Base-by-base conservation (phyloP, 768 basidiomycete genomes). In the Mycena vulgaris region DNA sequence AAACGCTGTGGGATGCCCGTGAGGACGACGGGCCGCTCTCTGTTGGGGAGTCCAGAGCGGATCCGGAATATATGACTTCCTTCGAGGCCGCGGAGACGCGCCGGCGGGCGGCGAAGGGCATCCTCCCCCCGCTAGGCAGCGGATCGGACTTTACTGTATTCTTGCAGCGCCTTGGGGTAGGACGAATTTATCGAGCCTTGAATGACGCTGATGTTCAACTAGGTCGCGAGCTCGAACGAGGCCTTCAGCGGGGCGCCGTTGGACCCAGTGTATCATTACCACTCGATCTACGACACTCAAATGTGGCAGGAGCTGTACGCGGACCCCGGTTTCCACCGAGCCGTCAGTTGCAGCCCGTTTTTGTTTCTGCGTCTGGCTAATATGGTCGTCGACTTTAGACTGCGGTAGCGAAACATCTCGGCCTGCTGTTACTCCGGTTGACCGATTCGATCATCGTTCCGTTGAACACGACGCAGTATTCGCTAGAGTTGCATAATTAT, bases 131-230 rank as follows among this genome's bases (percentile, higher is more conserved):
- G 19, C 82, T 96, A n/a, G 95, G 95, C 45, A 93, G 92, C 59
- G 95, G 95, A 28, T 95, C 94, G 66, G 97, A 98, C 80, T 98
- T 87, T 74, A 98, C 97, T 0, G 92, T 95, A 13, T 98, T 98
- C 83, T 81, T 99, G 75, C 95, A 98, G 79, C 85, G 91, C 56
- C 75, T 89, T 25, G 88, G 88, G n/a, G 85, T 85, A 75, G 47
- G 81, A 75, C 17, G 31, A 27, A 37, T 11, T 52, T 47, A 27
- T 66, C 45, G 17, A 37, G 16, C 23, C 33, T 6, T 59, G 16
- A 52, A 30, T 14, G 51, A 42, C 68, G 42, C 61, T 51, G 74
- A 78, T 11, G 63, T 75, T 30, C 30, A 31, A 40, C 63, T 71
- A 79, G 85, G 80, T 89, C 49, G 83, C 87, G 47, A 86, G 84